Percentiles rank a stretch among this genome's conserved stretches.
phyloP scores from a whole-genome alignment of 2,329 filamentous ascomycete species.

The Aspergillus ibericus region DNA sequence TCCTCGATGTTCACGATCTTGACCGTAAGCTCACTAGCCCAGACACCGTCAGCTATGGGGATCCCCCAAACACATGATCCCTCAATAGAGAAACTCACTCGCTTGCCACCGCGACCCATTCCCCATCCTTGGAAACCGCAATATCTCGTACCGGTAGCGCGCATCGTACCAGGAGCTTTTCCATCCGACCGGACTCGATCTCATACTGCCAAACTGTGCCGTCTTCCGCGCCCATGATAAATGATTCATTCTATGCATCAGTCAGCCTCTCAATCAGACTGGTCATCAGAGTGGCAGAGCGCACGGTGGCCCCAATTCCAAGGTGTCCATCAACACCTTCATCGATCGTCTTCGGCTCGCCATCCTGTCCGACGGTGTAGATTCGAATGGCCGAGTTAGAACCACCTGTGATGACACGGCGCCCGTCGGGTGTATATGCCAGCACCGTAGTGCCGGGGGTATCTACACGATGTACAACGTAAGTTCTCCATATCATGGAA shows the following conservation, averaged over 20 bases:
- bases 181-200: conserved; percentile 67
- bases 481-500: background rate
- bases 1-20: conserved; percentile 84
- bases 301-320: conserved; percentile 69
- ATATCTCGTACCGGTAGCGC: conserved; percentile 86
- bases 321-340: conserved; percentile 86
- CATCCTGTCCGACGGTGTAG: conserved; percentile 87
- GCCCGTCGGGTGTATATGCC: conserved; percentile 85
- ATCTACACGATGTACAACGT: conserved; percentile 49
- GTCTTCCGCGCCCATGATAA: conserved; percentile 88
- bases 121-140: conserved; percentile 73
- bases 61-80: no score
- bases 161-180: conserved; percentile 78
- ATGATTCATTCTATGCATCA: conserved; percentile 66
- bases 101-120: conserved; percentile 94
- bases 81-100: no score
- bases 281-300: conserved; percentile 12
- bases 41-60: conserved; percentile 21
- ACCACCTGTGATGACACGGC: conserved; percentile 83
- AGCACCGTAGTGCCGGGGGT: conserved; percentile 84
- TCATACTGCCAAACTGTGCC: conserved; percentile 94
- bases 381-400: conserved; percentile 91
- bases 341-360: conserved; percentile 89
- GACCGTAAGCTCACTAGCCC: conserved; percentile 71
- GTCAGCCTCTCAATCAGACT: background rate